Conservation (phyloP, 352 stramenopile genomes). For the Globisporangium paddicum region DNA sequence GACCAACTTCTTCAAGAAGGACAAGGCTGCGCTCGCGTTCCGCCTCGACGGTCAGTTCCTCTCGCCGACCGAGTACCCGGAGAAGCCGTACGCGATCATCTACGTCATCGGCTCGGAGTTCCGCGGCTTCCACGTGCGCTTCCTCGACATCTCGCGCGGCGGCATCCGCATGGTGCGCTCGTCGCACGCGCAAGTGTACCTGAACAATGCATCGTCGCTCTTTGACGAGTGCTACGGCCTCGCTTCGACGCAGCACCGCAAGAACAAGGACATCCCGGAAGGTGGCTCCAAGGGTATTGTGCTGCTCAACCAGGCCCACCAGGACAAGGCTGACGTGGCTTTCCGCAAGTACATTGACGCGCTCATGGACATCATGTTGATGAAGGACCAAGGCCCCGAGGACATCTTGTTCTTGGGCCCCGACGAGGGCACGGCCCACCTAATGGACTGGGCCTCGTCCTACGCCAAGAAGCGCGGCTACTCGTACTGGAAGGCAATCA, state of each 20-base stretch:
- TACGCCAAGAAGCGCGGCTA: slow-evolving; percentile 93
- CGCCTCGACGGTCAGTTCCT: slow-evolving; percentile 74
- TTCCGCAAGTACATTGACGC: slow-evolving; percentile 97
- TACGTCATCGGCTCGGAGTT: slow-evolving; percentile 95
- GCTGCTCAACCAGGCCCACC: slow-evolving; percentile 91
- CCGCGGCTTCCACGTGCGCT: slow-evolving; percentile 97
- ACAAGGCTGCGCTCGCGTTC: slow-evolving; percentile 74
- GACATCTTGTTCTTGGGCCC: slow-evolving; percentile 97
- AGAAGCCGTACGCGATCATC: slow-evolving; percentile 93
- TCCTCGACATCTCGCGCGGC: slow-evolving; percentile 95
- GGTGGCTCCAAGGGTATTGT: slow-evolving; percentile 96
- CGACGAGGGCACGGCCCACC: slow-evolving; percentile 97
- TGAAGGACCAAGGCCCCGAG: slow-evolving; percentile 91
- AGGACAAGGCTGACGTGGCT: slow-evolving; percentile 78
- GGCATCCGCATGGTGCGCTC: slow-evolving; percentile 92
- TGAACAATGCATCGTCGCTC: slow-evolving; percentile 88
- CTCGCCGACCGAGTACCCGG: slow-evolving; percentile 64
- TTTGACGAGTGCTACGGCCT: slow-evolving; percentile 97
- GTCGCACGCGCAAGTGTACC: slow-evolving; percentile 86
- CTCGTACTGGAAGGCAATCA: slow-evolving; percentile 95
- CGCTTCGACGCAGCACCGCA: slow-evolving; percentile 96
- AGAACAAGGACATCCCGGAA: slow-evolving; percentile 99
- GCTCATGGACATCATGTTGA: slow-evolving; percentile 95
- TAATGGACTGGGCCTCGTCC: slow-evolving; percentile 95
- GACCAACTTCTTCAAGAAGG: slow-evolving; percentile 83